phyloP scores from a whole-genome alignment of 2,329 filamentous ascomycete genomes.

The Fusarium zealandicum region DNA sequence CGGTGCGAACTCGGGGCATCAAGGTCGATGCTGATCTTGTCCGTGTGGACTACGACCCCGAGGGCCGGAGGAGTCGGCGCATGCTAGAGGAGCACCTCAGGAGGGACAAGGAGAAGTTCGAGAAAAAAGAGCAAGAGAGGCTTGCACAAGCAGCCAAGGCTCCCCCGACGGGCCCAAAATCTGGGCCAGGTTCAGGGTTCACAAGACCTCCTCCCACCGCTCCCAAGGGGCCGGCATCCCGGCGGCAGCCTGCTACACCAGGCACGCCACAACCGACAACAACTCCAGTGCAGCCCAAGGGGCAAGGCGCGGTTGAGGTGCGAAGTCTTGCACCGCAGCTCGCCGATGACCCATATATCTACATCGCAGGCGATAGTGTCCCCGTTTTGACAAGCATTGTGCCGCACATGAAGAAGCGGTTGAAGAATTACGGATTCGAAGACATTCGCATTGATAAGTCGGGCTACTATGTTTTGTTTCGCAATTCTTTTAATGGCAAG shows the following conservation, averaged over 20 bases:
- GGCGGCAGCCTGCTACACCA: conserved; percentile 48
- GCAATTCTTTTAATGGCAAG: conserved; percentile 77
- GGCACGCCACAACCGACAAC: conserved; percentile 45
- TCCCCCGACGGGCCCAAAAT: conserved; percentile 50
- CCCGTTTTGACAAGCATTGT: conserved; percentile 87
- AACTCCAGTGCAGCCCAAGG: conserved; percentile 34
- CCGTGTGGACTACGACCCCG: conserved; percentile 86
- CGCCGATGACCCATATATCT: conserved; percentile 85
- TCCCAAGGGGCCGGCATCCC: conserved; percentile 80
- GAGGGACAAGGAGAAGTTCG: conserved; percentile 69
- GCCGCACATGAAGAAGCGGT: conserved; percentile 85
- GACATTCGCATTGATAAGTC: conserved; percentile 83
- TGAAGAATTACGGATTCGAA: conserved; percentile 83
- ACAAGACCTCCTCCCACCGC: conserved; percentile 76
- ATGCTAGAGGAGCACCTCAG: conserved; percentile 79
- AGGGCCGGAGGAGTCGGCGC: conserved; percentile 81
- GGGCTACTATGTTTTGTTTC: conserved; percentile 93
- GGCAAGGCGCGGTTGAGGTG: conserved; percentile 65
- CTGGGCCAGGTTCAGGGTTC: conserved; percentile 40
- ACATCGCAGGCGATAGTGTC: conserved; percentile 85
- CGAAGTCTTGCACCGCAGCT: conserved; percentile 73
- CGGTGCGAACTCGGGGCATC: conserved; percentile 77
- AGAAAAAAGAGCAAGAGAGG: conserved; percentile 59
- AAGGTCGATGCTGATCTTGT: conserved; percentile 81
- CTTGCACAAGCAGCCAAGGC: conserved; percentile 44